Evolutionary conservation across 257 asterid species (phyloP).

Genomic region (Nicotiana attenuata): DNA sequence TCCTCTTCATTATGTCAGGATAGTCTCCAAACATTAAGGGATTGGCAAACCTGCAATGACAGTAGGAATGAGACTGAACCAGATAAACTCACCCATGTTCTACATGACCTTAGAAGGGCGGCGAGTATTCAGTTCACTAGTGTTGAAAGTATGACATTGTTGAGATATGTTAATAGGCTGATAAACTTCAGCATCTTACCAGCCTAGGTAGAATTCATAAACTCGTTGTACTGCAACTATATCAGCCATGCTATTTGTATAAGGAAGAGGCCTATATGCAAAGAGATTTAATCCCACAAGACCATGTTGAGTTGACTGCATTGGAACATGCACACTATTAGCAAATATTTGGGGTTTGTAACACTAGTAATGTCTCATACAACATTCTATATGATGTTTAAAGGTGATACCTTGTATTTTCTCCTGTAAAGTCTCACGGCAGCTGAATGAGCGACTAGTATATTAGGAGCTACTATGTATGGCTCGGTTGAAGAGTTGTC

Average conservation of each 20-base stretch:
- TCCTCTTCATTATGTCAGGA: constrained; percentile 43
- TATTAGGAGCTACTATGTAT: constrained; percentile 39
- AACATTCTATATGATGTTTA: neutral
- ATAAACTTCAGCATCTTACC: constrained; percentile 29
- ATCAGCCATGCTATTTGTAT: constrained; percentile 34
- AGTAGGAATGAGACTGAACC: too few relatives aligned
- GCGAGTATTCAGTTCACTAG: neutral
- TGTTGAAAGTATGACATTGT: neutral
- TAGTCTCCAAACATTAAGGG: constrained; percentile 62
- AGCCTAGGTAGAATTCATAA: constrained; percentile 40
- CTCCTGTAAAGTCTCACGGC: constrained; percentile 25
- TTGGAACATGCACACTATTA: neutral
- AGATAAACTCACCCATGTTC: too few relatives aligned
- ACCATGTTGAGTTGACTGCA: constrained; percentile 57
- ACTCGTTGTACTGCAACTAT: constrained; percentile 44
- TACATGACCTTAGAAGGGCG: neutral
- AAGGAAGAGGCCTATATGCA: constrained; percentile 30
- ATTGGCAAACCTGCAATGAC: constrained; percentile 40
- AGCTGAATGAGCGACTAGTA: constrained; percentile 51
- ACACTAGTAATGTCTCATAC: neutral
- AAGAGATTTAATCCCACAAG: constrained; percentile 45
- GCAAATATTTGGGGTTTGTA: neutral
- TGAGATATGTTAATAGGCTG: neutral
- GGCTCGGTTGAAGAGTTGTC: constrained; percentile 48
- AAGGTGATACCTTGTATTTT: constrained; percentile 37